These are phyloP conservation scores for Zizania latifolia DNA, from an alignment of 176 grass and related monocot species.

Conservation along the genomic window DNA sequence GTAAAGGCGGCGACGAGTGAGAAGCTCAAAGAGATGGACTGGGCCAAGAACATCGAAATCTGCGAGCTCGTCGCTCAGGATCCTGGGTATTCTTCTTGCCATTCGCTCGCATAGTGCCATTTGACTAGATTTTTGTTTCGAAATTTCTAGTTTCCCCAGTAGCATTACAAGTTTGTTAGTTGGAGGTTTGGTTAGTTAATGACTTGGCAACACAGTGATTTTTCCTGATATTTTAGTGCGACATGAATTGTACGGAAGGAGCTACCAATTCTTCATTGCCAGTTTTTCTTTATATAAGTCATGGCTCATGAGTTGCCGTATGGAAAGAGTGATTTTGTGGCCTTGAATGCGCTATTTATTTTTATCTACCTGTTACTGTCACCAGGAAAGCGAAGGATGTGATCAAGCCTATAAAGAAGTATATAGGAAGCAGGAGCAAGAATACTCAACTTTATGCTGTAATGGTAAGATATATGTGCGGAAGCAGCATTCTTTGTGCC, in stretches of 20 bases:
- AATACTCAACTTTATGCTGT: slow-evolving; percentile 78
- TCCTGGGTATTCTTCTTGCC: slow-evolving; percentile 51
- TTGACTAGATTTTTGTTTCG: neutral
- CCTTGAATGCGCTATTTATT: too few species aligned
- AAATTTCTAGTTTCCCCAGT: neutral
- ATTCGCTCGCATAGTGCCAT: neutral
- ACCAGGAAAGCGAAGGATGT: too few species aligned
- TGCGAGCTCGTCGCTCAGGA: slow-evolving; percentile 86
- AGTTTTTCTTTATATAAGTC: slow-evolving; percentile 17
- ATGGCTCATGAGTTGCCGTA: slow-evolving; percentile 35
- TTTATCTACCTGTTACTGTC: too few species aligned
- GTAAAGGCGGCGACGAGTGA: slow-evolving; percentile 86
- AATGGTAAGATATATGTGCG: slow-evolving; percentile 56
- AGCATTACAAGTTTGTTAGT: neutral
- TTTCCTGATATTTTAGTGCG: slow-evolving; percentile 16
- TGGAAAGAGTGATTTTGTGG: too few species aligned
- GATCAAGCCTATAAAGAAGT: slow-evolving; percentile 89
- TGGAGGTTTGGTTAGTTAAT: neutral
- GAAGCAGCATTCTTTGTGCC: neutral
- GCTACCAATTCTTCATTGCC: neutral
- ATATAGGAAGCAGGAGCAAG: slow-evolving; percentile 60
- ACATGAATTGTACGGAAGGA: slow-evolving; percentile 8
- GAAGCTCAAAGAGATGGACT: slow-evolving; percentile 91
- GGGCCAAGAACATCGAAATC: slow-evolving; percentile 96
- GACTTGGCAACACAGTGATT: neutral